Evolutionary conservation across 805 yeast genomes (phyloP).

Genomic region (Zygosaccharomyces kombuchaensis): DNA sequence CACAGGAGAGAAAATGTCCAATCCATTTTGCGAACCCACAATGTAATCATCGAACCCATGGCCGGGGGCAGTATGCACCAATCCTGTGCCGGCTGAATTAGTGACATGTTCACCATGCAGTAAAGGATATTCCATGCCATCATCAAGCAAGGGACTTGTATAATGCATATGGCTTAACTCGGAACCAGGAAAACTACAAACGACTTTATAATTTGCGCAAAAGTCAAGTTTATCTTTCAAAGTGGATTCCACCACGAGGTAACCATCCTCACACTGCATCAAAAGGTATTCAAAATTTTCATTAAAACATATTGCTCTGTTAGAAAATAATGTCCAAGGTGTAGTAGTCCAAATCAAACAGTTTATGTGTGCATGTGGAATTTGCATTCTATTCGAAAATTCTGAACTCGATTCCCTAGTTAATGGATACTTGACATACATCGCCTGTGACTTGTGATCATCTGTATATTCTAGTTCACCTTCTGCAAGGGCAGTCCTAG

Average conservation of each 20-base stretch:
- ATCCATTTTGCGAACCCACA: slow-evolving; percentile 53
- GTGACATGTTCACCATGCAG: slow-evolving; percentile 81
- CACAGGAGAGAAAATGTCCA: slow-evolving; percentile 71
- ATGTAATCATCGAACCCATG: slow-evolving; percentile 93
- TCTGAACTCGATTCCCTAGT: slow-evolving; percentile 22
- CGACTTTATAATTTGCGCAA: slow-evolving; percentile 20
- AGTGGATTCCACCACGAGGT: slow-evolving; percentile 55
- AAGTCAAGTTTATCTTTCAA: slow-evolving; percentile 39
- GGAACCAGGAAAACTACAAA: slow-evolving; percentile 40
- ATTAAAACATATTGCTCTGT: slow-evolving; percentile 75
- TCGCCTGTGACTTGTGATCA: slow-evolving; percentile 63
- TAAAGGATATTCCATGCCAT: slow-evolving; percentile 47
- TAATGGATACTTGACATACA: slow-evolving; percentile 63
- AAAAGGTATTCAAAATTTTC: slow-evolving; percentile 54
- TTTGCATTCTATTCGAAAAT: slow-evolving; percentile 8
- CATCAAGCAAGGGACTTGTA: slow-evolving; percentile 48
- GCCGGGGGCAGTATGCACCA: slow-evolving; percentile 97
- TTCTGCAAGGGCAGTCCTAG: slow-evolving; percentile 91
- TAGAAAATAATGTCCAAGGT: slow-evolving; percentile 94
- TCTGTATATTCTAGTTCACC: slow-evolving; percentile 89
- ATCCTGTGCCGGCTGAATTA: slow-evolving; percentile 80
- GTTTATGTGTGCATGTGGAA: slow-evolving; percentile 16
- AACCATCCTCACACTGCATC: slow-evolving; percentile 36
- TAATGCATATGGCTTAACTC: slow-evolving; percentile 44
- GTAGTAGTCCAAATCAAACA: slow-evolving; percentile 93